A percentile compares a stretch with the other conserved stretches of the same genome.
Conservation (phyloP, 2,329 filamentous ascomycete genomes). For the Nigrospora oryzae region DNA sequence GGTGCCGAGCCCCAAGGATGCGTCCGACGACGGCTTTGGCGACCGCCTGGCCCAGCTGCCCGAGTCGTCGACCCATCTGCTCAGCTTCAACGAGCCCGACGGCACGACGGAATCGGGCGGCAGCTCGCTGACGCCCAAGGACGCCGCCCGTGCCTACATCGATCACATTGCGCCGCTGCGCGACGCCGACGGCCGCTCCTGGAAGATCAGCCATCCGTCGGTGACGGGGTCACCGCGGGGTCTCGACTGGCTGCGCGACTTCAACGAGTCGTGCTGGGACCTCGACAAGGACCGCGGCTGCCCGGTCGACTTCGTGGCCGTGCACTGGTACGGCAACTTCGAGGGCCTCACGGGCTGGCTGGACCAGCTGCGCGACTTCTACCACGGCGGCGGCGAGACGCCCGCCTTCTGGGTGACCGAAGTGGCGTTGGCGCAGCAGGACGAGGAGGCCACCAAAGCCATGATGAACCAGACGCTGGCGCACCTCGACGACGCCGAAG, state of each 20-base stretch:
- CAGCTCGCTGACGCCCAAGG: conserved; percentile 26
- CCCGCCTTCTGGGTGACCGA: conserved; percentile 30
- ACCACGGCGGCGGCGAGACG: conserved; percentile 14
- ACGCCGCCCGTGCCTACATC: conserved; percentile 28
- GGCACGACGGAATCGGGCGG: conserved; percentile 28
- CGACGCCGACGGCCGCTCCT: conserved; percentile 12
- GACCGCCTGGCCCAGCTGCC: conserved; percentile 18
- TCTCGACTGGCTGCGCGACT: conserved; percentile 28
- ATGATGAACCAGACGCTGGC: conserved; percentile 31
- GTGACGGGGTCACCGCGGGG: conserved; percentile 29
- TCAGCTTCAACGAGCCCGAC: conserved; percentile 34
- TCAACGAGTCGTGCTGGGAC: conserved; percentile 30
- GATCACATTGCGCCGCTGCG: conserved; percentile 26
- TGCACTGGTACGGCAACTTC: conserved; percentile 32
- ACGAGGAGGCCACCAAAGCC: conserved; percentile 21
- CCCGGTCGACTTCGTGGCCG: conserved; percentile 29
- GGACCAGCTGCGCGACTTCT: conserved; percentile 23
- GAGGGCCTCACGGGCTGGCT: conserved; percentile 26
- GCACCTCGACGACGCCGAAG: conserved; percentile 23
- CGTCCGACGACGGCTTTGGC: conserved; percentile 15
- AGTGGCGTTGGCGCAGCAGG: conserved; percentile 25
- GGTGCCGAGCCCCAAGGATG: conserved; percentile 26
- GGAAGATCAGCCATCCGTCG: conserved; percentile 30
- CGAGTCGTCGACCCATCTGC: conserved; percentile 25
- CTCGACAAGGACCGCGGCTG: conserved; percentile 25